phyloP scores from a whole-genome alignment of 345 rosid species.

The Citrus cavaleriei region DNA sequence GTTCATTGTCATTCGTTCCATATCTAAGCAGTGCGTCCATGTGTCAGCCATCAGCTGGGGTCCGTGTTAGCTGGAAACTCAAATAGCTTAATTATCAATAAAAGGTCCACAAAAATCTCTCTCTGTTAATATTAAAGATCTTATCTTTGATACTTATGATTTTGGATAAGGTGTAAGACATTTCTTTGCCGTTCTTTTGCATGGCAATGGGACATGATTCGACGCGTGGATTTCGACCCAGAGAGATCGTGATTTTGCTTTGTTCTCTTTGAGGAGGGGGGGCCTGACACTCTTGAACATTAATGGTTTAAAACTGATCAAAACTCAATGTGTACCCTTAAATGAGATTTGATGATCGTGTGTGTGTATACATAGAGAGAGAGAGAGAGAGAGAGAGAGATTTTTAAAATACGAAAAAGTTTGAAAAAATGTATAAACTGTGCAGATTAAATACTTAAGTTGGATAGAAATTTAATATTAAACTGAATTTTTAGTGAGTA shows the following conservation, averaged over 20 bases:
- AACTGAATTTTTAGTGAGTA: too few relatives aligned
- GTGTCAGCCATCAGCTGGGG: conserved; percentile 2
- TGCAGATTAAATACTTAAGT: too few relatives aligned
- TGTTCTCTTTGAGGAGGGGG: too few relatives aligned
- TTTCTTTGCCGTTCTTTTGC: conserved; percentile 37
- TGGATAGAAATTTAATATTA: too few relatives aligned
- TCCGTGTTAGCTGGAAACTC: conserved; percentile 19
- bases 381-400: too few relatives aligned
- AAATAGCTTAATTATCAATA: not conserved
- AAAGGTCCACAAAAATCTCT: conserved; percentile 29
- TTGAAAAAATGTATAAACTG: accelerated
- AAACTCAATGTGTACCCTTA: not conserved
- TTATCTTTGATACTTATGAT: conserved; percentile 32
- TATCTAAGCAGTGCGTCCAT: not conserved
- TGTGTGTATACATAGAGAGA: too few relatives aligned
- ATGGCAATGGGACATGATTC: conserved; percentile 42
- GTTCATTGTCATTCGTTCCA: not conserved
- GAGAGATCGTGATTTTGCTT: not conserved
- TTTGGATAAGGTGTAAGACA: conserved; percentile 39
- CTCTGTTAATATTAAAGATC: conserved; percentile 15
- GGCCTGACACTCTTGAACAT: not conserved
- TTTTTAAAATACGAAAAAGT: accelerated
- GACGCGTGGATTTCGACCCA: conserved; percentile 22
- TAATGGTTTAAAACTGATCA: not conserved
- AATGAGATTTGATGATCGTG: not conserved